phyloP scores from a whole-genome alignment of 352 stramenopile species.

The Stephanocyclus meneghinianus region DNA sequence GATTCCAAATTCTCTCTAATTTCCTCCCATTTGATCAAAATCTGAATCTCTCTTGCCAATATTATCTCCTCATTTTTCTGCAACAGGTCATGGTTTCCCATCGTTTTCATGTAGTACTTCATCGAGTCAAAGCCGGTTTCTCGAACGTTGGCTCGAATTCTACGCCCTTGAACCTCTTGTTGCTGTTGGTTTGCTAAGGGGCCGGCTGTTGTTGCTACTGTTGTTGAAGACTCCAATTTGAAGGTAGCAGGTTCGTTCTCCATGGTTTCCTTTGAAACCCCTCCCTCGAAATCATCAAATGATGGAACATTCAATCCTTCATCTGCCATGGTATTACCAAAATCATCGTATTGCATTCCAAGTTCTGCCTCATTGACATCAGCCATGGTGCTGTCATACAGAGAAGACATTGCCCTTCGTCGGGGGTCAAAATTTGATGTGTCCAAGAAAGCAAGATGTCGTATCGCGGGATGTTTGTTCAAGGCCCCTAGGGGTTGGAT shows the following conservation, averaged over 20 bases:
- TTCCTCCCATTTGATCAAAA: conserved; percentile 77
- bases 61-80: conserved; percentile 83
- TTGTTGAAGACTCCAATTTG: not conserved
- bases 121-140: conserved; percentile 79
- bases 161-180: conserved; percentile 29
- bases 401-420: not conserved
- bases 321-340: conserved; percentile 14
- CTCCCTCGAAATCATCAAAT: conserved; percentile 24
- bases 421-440: not conserved
- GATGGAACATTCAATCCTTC: conserved; percentile 9
- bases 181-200: conserved; percentile 1
- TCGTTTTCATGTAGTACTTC: conserved; percentile 80
- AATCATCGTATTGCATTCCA: conserved; percentile 5
- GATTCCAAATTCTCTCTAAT: conserved; percentile 67
- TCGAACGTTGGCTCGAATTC: conserved; percentile 63
- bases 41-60: conserved; percentile 80
- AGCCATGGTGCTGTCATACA: conserved; percentile 3
- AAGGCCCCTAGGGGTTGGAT: not conserved
- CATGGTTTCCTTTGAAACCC: not conserved
- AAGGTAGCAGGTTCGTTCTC: not conserved
- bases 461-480: too few species aligned
- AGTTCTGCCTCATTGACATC: not conserved
- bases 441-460: not conserved
- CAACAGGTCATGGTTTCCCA: conserved; percentile 82
- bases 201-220: conserved; percentile 3